phyloP scores from a whole-genome alignment of 768 basidiomycete species.

The Suillus variegatus region DNA sequence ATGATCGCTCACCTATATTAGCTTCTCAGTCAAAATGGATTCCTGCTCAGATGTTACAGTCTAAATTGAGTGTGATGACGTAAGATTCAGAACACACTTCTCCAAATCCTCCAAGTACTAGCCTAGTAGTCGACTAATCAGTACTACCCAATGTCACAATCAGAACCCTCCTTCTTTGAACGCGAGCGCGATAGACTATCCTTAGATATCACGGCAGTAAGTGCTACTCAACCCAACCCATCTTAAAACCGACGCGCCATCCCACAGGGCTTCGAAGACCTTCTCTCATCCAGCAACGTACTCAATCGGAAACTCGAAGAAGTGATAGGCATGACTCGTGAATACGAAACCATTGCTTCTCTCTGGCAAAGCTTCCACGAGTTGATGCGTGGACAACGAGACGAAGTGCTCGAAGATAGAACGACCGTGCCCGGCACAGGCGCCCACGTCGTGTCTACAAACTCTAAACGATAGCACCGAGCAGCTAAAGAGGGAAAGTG shows the following conservation, averaged over 20 bases:
- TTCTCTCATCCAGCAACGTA: constrained; percentile 81
- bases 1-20: neutral
- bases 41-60: neutral
- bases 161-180: constrained; percentile 68
- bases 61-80: neutral
- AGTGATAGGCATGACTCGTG: constrained; percentile 87
- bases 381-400: constrained; percentile 63
- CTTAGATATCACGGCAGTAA: constrained; percentile 71
- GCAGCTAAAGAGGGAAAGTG: constrained; percentile 4
- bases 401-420: constrained; percentile 32
- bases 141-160: constrained; percentile 27
- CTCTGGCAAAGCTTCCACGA: constrained; percentile 83
- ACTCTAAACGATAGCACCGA: constrained; percentile 22
- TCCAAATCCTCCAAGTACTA: neutral
- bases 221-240: constrained; percentile 15
- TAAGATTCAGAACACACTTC: neutral
- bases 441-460: constrained; percentile 54
- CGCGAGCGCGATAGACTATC: constrained; percentile 76
- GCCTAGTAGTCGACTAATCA: neutral
- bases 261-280: constrained; percentile 82
- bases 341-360: constrained; percentile 85
- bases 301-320: constrained; percentile 92
- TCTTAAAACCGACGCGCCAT: neutral
- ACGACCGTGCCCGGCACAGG: constrained; percentile 66
- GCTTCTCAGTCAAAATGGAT: neutral